Conservation (phyloP, 345 rosid species). For the Anastatica hierochuntica region DNA sequence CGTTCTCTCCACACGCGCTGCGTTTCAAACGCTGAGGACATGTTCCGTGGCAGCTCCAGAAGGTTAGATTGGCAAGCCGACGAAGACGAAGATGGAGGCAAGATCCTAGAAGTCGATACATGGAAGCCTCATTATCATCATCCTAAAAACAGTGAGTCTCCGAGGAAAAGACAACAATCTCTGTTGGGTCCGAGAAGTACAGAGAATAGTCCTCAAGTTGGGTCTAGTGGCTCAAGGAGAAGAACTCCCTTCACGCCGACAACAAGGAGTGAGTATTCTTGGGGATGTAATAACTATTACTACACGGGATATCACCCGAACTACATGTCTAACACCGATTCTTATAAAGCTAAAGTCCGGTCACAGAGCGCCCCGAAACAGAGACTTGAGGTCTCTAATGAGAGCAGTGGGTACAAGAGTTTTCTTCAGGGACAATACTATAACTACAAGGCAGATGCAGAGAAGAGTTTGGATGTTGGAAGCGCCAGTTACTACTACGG, state of each 20-base stretch:
- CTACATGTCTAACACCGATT: slow-evolving; percentile 84
- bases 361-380: slow-evolving; percentile 92
- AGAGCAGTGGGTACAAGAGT: slow-evolving; percentile 28
- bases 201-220: slow-evolving; percentile 64
- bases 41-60: slow-evolving; percentile 17
- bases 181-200: slow-evolving; percentile 34
- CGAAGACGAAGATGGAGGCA: slow-evolving; percentile 55
- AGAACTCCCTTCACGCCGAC: slow-evolving; percentile 76
- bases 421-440: slow-evolving; percentile 21
- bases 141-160: slow-evolving; percentile 26
- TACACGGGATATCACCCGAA: slow-evolving; percentile 57
- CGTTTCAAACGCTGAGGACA: slow-evolving; percentile 18
- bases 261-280: slow-evolving; percentile 54
- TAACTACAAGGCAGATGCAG: slow-evolving; percentile 9
- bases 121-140: slow-evolving; percentile 71
- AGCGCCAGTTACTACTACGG: slow-evolving; percentile 12
- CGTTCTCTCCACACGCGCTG: slow-evolving; percentile 22
- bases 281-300: slow-evolving; percentile 49
- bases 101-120: slow-evolving; percentile 89
- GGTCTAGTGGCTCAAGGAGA: slow-evolving; percentile 48
- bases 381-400: slow-evolving; percentile 52
- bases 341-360: slow-evolving; percentile 71
- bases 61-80: slow-evolving; percentile 72
- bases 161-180: slow-evolving; percentile 28
- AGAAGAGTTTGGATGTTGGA: slow-evolving; percentile 14